Conservation (phyloP, 2,329 filamentous ascomycete genomes). For the Ascochyta pisi region DNA sequence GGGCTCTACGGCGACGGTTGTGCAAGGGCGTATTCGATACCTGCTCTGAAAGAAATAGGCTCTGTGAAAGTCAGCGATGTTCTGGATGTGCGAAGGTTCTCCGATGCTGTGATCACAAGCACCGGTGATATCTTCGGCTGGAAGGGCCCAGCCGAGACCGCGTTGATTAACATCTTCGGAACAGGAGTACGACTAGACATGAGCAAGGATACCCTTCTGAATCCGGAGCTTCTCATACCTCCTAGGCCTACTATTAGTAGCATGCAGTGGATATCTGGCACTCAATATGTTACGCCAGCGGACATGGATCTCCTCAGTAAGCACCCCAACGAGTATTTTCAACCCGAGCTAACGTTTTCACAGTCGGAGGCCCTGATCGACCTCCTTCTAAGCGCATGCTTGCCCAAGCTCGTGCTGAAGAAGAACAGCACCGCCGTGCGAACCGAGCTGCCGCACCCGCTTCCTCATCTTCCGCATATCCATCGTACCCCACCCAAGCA, state of each 20-base stretch:
- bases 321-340: constrained; percentile 17
- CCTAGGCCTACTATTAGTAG: constrained; percentile 92
- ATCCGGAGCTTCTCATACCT: constrained; percentile 75
- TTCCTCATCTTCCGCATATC: constrained; percentile 39
- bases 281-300: constrained; percentile 83
- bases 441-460: constrained; percentile 42
- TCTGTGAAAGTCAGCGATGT: constrained; percentile 67
- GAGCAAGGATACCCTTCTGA: constrained; percentile 76
- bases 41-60: constrained; percentile 83
- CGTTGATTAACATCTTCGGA: constrained; percentile 85
- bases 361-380: constrained; percentile 82
- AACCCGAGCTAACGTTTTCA: constrained; percentile 4
- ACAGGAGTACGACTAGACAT: constrained; percentile 66
- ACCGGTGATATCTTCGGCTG: constrained; percentile 87
- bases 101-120: constrained; percentile 72
- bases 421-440: constrained; percentile 60
- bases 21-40: constrained; percentile 83
- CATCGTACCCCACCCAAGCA: constrained; percentile 27
- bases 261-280: constrained; percentile 94
- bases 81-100: constrained; percentile 76
- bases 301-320: constrained; percentile 84
- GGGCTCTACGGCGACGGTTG: constrained; percentile 84
- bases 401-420: constrained; percentile 77
- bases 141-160: constrained; percentile 86
- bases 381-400: constrained; percentile 90